Evolutionary conservation across 257 asterid genomes (phyloP), one percentile per base, ranked within the genome.

Genomic region (Knoxia roxburghii): DNA sequence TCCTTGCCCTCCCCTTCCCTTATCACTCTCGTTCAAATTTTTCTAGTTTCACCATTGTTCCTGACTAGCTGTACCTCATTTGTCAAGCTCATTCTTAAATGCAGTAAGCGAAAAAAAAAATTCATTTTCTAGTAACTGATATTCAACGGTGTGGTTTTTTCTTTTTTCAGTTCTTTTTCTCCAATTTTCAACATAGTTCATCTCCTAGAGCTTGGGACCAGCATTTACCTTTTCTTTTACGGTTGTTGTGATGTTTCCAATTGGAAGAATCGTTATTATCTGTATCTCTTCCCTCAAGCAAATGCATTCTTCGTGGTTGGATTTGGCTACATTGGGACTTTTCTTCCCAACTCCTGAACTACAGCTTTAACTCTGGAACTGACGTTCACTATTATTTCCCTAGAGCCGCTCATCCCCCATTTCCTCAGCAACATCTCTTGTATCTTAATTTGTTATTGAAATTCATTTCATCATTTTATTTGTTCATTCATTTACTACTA

Each of bases 131-230:
- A 1, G 9, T 30, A 1, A 17, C 23, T 21, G 11, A 24, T 39
- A 7, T 26, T 37, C n/a, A n/a, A n/a, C n/a, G n/a, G n/a, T n/a
- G n/a, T n/a, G n/a, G n/a, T 14, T 32, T 17, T 3, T 27, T 3
- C 21, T 12, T 43, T n/a, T n/a, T n/a, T n/a, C 55, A 30, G 30
- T 54, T 35, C 17, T 57, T 37, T 9, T 6, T n/a, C n/a, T n/a
- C n/a, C n/a, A n/a, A n/a, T n/a, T n/a, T n/a, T n/a, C n/a, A n/a
- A 68, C 90, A 91, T 95, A 73, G 51, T 87, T 60, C 89, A 87
- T 76, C 54, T 91, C 65, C 56, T 86, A 39, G 98, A 91, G 86
- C 84, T 91, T 24, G 79, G 78, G 9, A 67, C 82, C 0, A 92
- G 95, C 0, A 64, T 70, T 0, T 91, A 78, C 87, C 90, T 91